Evolutionary conservation across 2,329 filamentous ascomycete genomes (phyloP), one percentile per base, ranked within the genome.

Genomic region (Exutisphaerella laricina): DNA sequence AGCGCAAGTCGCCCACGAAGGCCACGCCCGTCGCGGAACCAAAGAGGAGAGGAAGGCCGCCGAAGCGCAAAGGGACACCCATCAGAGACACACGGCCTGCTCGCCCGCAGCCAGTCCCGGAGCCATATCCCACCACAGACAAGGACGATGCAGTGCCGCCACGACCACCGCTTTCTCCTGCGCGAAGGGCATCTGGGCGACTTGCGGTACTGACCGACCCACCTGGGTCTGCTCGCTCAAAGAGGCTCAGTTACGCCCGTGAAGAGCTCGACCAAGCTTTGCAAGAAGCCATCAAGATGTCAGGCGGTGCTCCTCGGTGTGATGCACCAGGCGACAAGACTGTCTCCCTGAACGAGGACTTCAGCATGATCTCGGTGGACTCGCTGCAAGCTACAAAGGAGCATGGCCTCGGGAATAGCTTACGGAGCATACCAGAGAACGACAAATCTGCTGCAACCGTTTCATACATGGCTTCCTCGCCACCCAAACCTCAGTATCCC

Each of bases 311-410:
- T 8, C 21, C 14, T 3, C 28, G 26, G 33, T 39, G 40, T 9
- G 28, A 48, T 17, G 46, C 39, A 3, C 45, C 51, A 3, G 70
- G 70, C 16, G 70, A 73, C 28, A 63, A 65, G 7, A 73, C 70
- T 0, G 59, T 72, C n/a, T 56, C 68, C 5, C 62, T 69, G 31
- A 71, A 70, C 46, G 70, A 73, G 50, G 69, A 68, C 40, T 73
- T 74, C 54, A 74, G 68, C 44, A 72, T 74, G 66, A 63, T 74
- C 1, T 72, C 70, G 2, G 58, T 72, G 8, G 67, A 72, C 25
- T 71, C 70, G 1, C 50, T 74, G 22, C 65, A 65, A 23, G 60
- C 56, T 34, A 54, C 58, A 9, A 58, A 53, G 36, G 55, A 49
- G 10, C 51, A 51, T 22, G 56, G 48, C 12, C 43, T 51, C 25